Conservation (phyloP, 495 filamentous ascomycete genomes). For the Jackrogersella minutella region DNA sequence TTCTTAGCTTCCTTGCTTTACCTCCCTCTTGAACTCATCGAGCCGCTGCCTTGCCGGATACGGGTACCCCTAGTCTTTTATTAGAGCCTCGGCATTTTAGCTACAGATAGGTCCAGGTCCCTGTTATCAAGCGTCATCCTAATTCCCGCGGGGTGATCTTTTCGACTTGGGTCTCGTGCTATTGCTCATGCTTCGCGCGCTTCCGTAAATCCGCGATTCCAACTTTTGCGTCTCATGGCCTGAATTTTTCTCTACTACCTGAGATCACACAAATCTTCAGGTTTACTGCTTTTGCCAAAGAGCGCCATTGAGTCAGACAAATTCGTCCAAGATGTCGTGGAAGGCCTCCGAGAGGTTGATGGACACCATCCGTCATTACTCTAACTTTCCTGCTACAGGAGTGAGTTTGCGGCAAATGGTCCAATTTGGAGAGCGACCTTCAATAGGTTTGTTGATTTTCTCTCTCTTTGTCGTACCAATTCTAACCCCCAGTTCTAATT, state of each 20-base stretch:
- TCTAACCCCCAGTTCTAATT: conserved; percentile 31
- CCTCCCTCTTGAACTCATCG: background rate
- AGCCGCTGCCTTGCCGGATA: conserved; percentile 13
- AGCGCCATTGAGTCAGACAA: conserved; percentile 32
- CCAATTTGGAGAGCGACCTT: conserved; percentile 93
- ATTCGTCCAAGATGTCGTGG: conserved; percentile 75
- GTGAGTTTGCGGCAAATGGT: conserved; percentile 98
- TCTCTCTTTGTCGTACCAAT: conserved; percentile 8
- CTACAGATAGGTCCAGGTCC: conserved; percentile 24
- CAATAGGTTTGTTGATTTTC: conserved; percentile 68
- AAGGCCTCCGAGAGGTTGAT: conserved; percentile 88
- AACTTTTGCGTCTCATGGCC: conserved; percentile 37
- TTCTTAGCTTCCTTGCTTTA: conserved; percentile 5
- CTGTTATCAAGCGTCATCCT: conserved; percentile 39
- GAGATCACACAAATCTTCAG: conserved; percentile 24
- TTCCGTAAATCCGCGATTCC: conserved; percentile 14
- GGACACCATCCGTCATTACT: conserved; percentile 99
- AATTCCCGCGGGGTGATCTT: conserved; percentile 35
- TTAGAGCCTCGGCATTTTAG: conserved; percentile 38
- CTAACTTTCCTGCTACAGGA: conserved; percentile 94
- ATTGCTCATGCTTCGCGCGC: conserved; percentile 40
- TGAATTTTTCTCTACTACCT: conserved; percentile 19
- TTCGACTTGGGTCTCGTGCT: conserved; percentile 34
- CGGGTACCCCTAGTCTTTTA: conserved; percentile 14
- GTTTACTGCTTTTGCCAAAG: background rate